A percentile compares a stretch with the other conserved stretches of the same genome.
Conservation (phyloP, 2,329 filamentous ascomycete genomes). For the Cercospora sp. region DNA sequence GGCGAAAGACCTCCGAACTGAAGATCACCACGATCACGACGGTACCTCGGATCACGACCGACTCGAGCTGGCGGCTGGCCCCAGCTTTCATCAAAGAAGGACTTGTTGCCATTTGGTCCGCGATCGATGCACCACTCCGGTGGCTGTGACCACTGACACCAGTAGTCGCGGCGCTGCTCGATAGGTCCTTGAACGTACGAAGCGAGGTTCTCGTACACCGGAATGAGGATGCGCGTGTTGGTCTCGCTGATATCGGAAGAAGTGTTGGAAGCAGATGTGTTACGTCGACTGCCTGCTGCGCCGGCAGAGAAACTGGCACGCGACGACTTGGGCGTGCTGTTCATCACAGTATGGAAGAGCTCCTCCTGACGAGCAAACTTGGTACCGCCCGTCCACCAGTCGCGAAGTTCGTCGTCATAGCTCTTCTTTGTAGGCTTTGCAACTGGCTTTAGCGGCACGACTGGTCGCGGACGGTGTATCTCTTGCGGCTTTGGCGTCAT, state of each 20-base stretch:
- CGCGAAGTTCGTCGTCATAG: conserved; percentile 41
- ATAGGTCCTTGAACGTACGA: conserved; percentile 43
- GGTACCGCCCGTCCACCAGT: conserved; percentile 43
- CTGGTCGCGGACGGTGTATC: not conserved
- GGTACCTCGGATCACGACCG: conserved; percentile 41
- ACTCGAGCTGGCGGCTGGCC: conserved; percentile 40
- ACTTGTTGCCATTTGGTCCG: conserved; percentile 40
- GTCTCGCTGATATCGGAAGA: conserved; percentile 9
- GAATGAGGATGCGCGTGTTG: conserved; percentile 42
- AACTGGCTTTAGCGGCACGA: not conserved
- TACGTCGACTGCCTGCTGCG: conserved; percentile 11
- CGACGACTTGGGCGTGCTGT: not conserved
- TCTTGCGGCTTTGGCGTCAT: not conserved
- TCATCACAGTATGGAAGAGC: conserved; percentile 15
- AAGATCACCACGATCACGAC: conserved; percentile 28
- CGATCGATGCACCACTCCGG: conserved; percentile 44
- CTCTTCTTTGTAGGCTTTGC: conserved; percentile 14
- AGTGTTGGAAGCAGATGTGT: not conserved
- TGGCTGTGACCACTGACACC: conserved; percentile 42
- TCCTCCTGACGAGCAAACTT: conserved; percentile 36
- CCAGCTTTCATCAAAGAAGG: conserved; percentile 45
- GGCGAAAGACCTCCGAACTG: conserved; percentile 25
- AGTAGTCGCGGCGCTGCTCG: conserved; percentile 41
- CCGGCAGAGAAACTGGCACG: not conserved
- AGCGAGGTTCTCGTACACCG: conserved; percentile 45